These are phyloP conservation scores for Picocystis sp. DNA, from an alignment of 163 green algal species.

Conservation along the genomic window DNA sequence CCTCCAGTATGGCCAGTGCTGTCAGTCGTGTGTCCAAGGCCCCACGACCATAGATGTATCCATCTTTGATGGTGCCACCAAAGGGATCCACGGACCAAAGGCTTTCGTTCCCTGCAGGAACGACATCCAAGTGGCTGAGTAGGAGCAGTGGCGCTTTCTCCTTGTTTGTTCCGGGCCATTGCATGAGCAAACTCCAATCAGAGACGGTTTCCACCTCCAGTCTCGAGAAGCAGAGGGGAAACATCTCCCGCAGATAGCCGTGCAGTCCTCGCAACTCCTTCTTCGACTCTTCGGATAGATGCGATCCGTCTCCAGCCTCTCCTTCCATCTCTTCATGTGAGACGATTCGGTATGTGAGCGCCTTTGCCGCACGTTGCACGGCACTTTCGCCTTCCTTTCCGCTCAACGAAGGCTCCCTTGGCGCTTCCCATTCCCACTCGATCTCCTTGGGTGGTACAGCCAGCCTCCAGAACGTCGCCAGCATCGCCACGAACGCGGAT, in stretches of 20 bases:
- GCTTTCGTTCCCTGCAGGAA: slow-evolving; percentile 1
- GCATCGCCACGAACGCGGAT: too few relatives aligned
- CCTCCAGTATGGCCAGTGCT: slow-evolving; percentile 36
- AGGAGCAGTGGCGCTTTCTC: slow-evolving; percentile 26
- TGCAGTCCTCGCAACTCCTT: slow-evolving; percentile 8
- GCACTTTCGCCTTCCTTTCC: too few relatives aligned
- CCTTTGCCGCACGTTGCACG: too few relatives aligned
- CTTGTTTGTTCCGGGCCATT: slow-evolving; percentile 22
- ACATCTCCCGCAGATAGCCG: slow-evolving; percentile 6
- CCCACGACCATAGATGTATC: slow-evolving; percentile 46
- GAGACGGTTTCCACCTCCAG: slow-evolving; percentile 19
- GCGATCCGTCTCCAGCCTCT: too few relatives aligned
- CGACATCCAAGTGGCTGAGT: slow-evolving; percentile 34
- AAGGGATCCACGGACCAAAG: slow-evolving; percentile 27
- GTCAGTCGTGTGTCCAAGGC: slow-evolving; percentile 31
- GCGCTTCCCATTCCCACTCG: too few relatives aligned
- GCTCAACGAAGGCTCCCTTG: too few relatives aligned
- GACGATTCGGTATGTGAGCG: too few relatives aligned
- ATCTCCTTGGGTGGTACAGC: too few relatives aligned
- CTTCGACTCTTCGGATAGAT: not conserved
- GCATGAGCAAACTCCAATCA: slow-evolving; percentile 21
- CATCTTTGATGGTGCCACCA: slow-evolving; percentile 19
- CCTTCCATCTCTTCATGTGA: too few relatives aligned
- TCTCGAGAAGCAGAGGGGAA: slow-evolving; percentile 9
- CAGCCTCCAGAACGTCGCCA: too few relatives aligned